These are phyloP conservation scores for Metschnikowia kunwiensis DNA, from an alignment of 805 yeast genomes.

Conservation along the genomic window DNA sequence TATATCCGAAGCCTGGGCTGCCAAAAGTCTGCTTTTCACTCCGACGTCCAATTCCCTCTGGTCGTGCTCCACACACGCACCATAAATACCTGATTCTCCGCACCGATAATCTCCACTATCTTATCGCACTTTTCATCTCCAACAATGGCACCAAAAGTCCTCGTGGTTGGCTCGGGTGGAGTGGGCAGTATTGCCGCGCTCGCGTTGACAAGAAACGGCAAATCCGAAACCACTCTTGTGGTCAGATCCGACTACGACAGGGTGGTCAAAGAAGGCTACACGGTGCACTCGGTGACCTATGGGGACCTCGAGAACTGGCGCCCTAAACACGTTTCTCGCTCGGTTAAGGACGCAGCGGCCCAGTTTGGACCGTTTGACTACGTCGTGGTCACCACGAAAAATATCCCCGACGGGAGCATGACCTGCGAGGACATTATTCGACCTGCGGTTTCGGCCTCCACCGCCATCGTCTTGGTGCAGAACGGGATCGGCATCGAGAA, in stretches of 20 bases:
- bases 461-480: conserved; percentile 57
- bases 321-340: conserved; percentile 13
- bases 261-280: conserved; percentile 15
- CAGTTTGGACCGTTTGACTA: conserved; percentile 26
- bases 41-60: no score
- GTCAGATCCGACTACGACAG: conserved; percentile 19
- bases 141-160: conserved; percentile 13
- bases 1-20: no score
- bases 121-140: no score
- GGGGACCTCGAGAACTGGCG: conserved; percentile 16
- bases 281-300: conserved; percentile 16
- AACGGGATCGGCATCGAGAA: conserved; percentile 64
- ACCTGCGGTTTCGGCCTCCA: conserved; percentile 23
- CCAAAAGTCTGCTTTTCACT: no score
- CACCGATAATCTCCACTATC: no score
- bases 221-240: conserved; percentile 17
- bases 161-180: conserved; percentile 22
- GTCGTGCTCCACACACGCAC: neutral
- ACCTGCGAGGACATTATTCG: conserved; percentile 44
- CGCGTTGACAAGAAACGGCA: conserved; percentile 11
- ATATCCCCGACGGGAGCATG: conserved; percentile 29
- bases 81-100: no score
- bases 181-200: conserved; percentile 21
- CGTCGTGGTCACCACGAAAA: conserved; percentile 34
- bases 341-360: conserved; percentile 15